Evolutionary conservation across 2,329 filamentous ascomycete species (phyloP).

Genomic region (Aquanectria penicillioides): DNA sequence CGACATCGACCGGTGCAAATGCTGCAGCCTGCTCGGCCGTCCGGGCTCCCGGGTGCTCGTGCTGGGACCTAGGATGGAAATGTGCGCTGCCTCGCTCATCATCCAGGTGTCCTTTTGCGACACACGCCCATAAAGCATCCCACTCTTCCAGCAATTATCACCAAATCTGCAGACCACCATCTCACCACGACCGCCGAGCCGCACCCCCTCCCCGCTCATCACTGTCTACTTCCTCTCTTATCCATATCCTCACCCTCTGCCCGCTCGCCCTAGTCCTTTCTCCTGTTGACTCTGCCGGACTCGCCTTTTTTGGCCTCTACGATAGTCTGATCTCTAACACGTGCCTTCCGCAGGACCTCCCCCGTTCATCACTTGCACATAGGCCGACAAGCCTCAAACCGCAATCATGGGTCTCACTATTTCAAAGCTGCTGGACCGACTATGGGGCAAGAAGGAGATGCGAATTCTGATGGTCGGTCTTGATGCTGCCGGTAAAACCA

Average conservation of each 20-base stretch:
- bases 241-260: constrained; percentile 25
- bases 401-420: constrained; percentile 97
- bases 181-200: constrained; percentile 11
- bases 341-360: constrained; percentile 22
- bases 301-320: constrained; percentile 22
- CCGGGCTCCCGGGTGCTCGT: constrained; percentile 2
- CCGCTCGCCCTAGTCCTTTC: constrained; percentile 19
- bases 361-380: constrained; percentile 40
- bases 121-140: constrained; percentile 39
- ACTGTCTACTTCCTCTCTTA: constrained; percentile 24
- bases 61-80: constrained; percentile 18
- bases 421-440: constrained; percentile 94
- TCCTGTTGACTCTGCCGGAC: constrained; percentile 15
- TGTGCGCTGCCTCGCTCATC: constrained; percentile 36
- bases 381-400: constrained; percentile 53
- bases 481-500: constrained; percentile 99
- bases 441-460: constrained; percentile 99
- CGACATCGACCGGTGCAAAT: constrained; percentile 17
- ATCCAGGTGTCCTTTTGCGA: constrained; percentile 44
- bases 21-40: constrained; percentile 23
- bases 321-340: constrained; percentile 18
- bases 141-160: constrained; percentile 31
- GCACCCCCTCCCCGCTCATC: constrained; percentile 29
- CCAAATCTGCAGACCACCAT: constrained; percentile 29
- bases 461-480: constrained; percentile 99